Percentiles rank a stretch among this genome's conserved stretches.
Conservation (phyloP, 2,329 filamentous ascomycete genomes). For the Aspergillus sclerotialis region DNA sequence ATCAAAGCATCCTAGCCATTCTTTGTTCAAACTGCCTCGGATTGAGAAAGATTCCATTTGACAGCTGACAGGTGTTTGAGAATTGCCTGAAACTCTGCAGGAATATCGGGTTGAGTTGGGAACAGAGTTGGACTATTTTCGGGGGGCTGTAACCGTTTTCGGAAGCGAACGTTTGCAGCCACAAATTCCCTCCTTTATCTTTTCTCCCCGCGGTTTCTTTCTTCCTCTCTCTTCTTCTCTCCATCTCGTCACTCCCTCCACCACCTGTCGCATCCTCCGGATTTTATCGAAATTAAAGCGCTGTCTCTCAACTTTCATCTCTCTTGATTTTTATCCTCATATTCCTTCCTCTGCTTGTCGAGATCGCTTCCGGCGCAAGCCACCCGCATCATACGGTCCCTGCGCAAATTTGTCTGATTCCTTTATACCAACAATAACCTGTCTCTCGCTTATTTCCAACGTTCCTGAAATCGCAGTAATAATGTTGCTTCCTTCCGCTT, state of each 20-base stretch:
- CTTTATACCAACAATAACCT: slow-evolving; percentile 5
- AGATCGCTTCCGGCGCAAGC: slow-evolving; percentile 28
- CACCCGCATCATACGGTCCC: slow-evolving; percentile 5
- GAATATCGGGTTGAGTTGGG: background rate
- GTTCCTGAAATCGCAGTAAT: slow-evolving; percentile 8
- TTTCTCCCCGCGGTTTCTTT: slow-evolving; percentile 7
- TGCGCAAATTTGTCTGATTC: slow-evolving; percentile 12
- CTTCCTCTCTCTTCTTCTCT: slow-evolving; percentile 37
- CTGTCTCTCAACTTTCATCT: slow-evolving; percentile 7
- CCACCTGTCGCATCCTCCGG: slow-evolving; percentile 43
- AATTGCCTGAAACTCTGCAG: no score
- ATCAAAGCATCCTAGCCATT: background rate
- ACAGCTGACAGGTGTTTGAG: no score
- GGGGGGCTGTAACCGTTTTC: background rate
- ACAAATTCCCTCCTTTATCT: slow-evolving; percentile 10
- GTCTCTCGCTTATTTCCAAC: slow-evolving; percentile 6
- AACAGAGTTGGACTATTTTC: background rate
- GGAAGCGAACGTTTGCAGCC: background rate
- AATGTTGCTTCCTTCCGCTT: slow-evolving; percentile 41
- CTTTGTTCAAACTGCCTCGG: no score
- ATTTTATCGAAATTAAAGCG: slow-evolving; percentile 16
- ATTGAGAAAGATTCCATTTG: no score
- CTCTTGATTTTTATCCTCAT: slow-evolving; percentile 11
- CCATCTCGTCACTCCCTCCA: slow-evolving; percentile 51
- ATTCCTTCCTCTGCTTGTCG: slow-evolving; percentile 13